Evolutionary conservation across 2,329 filamentous ascomycete genomes (phyloP).

Genomic region (Aspergillus hiratsukae): DNA sequence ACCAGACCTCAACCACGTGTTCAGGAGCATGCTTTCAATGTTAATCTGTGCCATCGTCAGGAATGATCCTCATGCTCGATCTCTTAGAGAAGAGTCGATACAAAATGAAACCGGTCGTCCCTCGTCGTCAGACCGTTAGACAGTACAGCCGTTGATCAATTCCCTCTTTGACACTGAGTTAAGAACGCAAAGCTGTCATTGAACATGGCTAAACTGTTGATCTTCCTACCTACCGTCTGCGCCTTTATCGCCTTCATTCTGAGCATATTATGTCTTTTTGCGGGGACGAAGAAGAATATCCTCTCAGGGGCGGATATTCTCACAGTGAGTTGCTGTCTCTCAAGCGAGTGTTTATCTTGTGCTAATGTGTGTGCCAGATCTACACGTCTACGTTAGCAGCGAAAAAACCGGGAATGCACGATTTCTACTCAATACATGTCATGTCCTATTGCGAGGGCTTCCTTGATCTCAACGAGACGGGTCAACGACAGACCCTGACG

Average conservation of each 20-base stretch:
- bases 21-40: neutral
- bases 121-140: neutral
- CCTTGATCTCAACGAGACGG: slow-evolving; percentile 18
- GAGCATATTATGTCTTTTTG: slow-evolving; percentile 57
- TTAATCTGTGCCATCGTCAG: neutral
- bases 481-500: slow-evolving; percentile 47
- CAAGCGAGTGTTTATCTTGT: neutral
- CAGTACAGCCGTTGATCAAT: neutral
- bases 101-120: neutral
- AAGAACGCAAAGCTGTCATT: neutral
- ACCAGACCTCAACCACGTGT: neutral
- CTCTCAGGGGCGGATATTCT: slow-evolving; percentile 56
- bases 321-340: slow-evolving; percentile 41
- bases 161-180: neutral
- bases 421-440: slow-evolving; percentile 60
- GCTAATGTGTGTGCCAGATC: slow-evolving; percentile 22
- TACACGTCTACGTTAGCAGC: slow-evolving; percentile 34
- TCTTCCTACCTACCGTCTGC: slow-evolving; percentile 47
- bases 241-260: slow-evolving; percentile 54
- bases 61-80: neutral
- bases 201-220: slow-evolving; percentile 13
- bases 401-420: slow-evolving; percentile 49
- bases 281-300: slow-evolving; percentile 53
- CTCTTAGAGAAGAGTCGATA: neutral
- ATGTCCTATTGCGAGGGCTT: slow-evolving; percentile 56